Conservation (phyloP, 2,329 filamentous ascomycete species). For the Cercospora berteroae region DNA sequence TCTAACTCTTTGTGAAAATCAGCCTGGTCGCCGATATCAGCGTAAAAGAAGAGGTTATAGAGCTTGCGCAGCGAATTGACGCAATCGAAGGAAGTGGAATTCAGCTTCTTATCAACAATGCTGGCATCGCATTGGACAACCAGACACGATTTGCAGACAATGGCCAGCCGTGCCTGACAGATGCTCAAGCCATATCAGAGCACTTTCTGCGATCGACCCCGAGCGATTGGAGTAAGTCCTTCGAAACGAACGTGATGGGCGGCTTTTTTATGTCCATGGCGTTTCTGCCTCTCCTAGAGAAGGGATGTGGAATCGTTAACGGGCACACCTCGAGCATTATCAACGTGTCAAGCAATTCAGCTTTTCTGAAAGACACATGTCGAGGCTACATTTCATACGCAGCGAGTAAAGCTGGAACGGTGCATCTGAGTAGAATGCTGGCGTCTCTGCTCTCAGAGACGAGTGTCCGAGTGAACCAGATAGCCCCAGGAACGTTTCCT, state of each 20-base stretch:
- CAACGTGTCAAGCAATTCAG: not conserved
- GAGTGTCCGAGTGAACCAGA: not conserved
- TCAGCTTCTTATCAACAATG: not conserved
- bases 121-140: not conserved
- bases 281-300: not conserved
- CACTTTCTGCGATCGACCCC: not conserved
- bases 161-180: not conserved
- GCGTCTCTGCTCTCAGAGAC: not conserved
- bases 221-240: not conserved
- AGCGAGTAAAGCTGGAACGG: not conserved
- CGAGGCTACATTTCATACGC: not conserved
- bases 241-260: not conserved
- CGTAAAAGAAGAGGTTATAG: not conserved
- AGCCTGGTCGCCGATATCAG: not conserved
- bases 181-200: not conserved
- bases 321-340: not conserved
- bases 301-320: not conserved
- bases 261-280: not conserved
- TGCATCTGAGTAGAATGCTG: not conserved
- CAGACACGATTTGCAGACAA: not conserved
- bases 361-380: not conserved
- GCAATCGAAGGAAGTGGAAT: not conserved
- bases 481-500: not conserved
- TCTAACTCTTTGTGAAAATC: not conserved
- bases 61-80: not conserved